Evolutionary conservation across 768 basidiomycete species (phyloP), one percentile per base, ranked within the genome.

Genomic region (Lactarius pseudohatsudake): DNA sequence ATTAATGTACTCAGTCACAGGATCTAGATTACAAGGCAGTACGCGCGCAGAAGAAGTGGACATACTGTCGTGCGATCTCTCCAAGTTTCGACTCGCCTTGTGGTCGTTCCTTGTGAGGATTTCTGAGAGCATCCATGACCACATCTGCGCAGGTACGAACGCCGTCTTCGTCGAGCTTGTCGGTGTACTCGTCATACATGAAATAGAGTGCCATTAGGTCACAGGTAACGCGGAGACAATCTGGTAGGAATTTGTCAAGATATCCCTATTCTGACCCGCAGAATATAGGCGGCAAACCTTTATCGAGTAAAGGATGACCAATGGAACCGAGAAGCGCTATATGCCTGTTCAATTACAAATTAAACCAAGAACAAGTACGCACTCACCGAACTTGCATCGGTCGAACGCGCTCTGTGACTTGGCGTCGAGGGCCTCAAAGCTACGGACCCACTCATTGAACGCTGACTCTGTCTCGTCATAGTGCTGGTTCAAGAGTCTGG

Each of bases 121-220:
- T 73, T 7, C 67, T 56, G 81, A 69, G 5, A 15, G 79, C 79
- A 64, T 81, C 78, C 72, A 80, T 79, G 26, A 80, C 73, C 15
- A 79, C 74, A 22, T 76, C 71, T 0, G 74, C 76, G 40, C 76
- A 71, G 4, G 69, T 38, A 2, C 73, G 75, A 10, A 76, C 81
- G 7, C 68, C 75, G 1, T 71, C 40, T 0, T 68, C 74, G 30
- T 74, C 64, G 0, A 74, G 74, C 28, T 76, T 72, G 72, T 86
- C 85, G 11, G 82, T 79, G 66, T 79, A 78, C 70, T 83, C 82
- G 70, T 86, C 84, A 65, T 80, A 76, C 32, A 84, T 61, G 69
- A 83, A 84, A 72, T 81, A 77, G 8, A 84, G 64, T 56, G 82
- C 79, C 81, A 85, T 83, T 57, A 85, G 71, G 63, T 85, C 83